phyloP scores from a whole-genome alignment of 495 filamentous ascomycete species.

The Rostrohypoxylon terebratum region DNA sequence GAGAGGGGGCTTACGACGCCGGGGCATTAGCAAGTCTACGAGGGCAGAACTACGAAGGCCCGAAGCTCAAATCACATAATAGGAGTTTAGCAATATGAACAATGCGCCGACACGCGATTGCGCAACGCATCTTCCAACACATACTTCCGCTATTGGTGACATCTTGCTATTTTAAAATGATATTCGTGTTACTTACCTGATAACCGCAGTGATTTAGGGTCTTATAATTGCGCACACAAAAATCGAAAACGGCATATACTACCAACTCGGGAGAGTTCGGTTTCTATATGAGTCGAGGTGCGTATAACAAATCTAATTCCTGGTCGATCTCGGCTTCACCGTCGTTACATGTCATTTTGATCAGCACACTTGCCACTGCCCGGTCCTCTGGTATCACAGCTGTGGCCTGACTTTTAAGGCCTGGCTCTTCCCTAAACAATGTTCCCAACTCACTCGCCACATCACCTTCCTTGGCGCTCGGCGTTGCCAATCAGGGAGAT shows the following conservation, averaged over 20 bases:
- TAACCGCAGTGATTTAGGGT: neutral
- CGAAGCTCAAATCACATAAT: conserved; percentile 38
- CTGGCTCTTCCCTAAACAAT: neutral
- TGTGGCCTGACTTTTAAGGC: neutral
- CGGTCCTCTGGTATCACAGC: neutral
- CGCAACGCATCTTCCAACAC: conserved; percentile 1
- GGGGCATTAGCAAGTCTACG: conserved; percentile 26
- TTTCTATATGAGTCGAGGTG: neutral
- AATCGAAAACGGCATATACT: neutral
- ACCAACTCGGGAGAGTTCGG: neutral
- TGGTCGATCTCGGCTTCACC: neutral
- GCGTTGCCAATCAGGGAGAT: neutral
- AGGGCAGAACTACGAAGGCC: conserved; percentile 25
- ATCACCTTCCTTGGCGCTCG: neutral
- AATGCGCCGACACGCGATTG: conserved; percentile 22
- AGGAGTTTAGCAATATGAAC: conserved; percentile 40
- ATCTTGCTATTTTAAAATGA: neutral
- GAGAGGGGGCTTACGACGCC: conserved; percentile 17
- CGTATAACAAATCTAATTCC: neutral
- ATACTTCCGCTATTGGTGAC: neutral
- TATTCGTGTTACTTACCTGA: neutral
- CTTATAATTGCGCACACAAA: neutral
- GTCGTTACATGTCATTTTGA: neutral
- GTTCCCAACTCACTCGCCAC: neutral
- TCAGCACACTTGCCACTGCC: conserved; percentile 1